These are phyloP conservation scores for Pestalotiopsis sp. DNA, from an alignment of 2,329 filamentous ascomycete genomes.

Conservation along the genomic window DNA sequence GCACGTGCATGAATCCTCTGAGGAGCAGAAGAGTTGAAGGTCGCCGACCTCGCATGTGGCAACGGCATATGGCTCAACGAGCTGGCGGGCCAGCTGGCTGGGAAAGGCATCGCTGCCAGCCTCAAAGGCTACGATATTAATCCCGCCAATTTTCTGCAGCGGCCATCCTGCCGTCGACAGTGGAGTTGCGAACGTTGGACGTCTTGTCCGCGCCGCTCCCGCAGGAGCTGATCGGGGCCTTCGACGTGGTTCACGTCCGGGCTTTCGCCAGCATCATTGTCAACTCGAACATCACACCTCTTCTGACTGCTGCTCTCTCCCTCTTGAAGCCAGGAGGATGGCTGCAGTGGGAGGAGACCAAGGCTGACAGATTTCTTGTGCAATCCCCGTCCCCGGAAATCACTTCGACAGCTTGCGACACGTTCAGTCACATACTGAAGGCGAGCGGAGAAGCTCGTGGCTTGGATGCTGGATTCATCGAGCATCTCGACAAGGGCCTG, in stretches of 20 bases:
- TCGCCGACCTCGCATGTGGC: neutral
- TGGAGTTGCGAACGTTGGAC: constrained; percentile 1
- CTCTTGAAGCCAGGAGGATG: constrained; percentile 25
- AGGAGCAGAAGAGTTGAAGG: neutral
- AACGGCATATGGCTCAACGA: neutral
- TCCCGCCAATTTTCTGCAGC: neutral
- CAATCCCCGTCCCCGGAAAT: neutral
- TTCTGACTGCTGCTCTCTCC: constrained; percentile 14
- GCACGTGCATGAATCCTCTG: neutral
- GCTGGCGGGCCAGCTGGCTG: neutral
- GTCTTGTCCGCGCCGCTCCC: constrained; percentile 18
- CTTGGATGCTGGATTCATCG: constrained; percentile 11
- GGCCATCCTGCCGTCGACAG: neutral
- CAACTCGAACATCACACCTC: constrained; percentile 13
- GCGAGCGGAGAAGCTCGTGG: constrained; percentile 12
- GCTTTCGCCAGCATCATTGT: constrained; percentile 18
- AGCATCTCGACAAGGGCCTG: constrained; percentile 14
- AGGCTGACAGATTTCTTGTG: constrained; percentile 14
- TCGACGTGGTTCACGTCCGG: constrained; percentile 24
- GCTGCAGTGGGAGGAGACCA: constrained; percentile 25
- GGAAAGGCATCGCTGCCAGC: neutral
- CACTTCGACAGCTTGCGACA: constrained; percentile 14
- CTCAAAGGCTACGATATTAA: neutral
- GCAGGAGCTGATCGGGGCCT: constrained; percentile 17
- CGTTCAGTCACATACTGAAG: constrained; percentile 13